Conservation (phyloP, 176 grass and related monocot species). For the Oryza glaberrima region DNA sequence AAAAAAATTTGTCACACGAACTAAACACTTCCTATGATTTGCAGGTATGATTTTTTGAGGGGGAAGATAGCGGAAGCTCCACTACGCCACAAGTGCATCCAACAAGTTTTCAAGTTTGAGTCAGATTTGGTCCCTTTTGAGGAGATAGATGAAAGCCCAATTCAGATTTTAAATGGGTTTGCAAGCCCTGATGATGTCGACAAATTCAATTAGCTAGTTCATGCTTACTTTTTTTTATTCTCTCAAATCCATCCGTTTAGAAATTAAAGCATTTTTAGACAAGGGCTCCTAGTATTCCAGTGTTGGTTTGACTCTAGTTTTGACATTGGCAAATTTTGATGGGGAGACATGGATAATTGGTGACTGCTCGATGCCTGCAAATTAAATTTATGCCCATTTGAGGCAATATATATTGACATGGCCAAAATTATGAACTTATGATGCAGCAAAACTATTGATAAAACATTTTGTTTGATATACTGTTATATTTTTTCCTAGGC, state of each 20-base stretch:
- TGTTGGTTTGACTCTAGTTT: background rate
- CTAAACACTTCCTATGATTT: background rate
- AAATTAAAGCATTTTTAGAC: too few relatives aligned
- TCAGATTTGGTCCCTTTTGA: conserved; percentile 34
- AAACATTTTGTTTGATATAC: too few relatives aligned
- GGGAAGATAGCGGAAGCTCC: conserved; percentile 26
- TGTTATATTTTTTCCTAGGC: too few relatives aligned
- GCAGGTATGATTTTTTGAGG: conserved; percentile 40
- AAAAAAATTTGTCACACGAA: too few relatives aligned
- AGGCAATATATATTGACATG: too few relatives aligned
- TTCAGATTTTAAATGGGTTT: background rate
- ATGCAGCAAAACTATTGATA: too few relatives aligned
- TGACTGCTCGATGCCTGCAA: too few relatives aligned
- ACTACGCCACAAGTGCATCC: conserved; percentile 5
- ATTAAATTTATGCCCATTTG: background rate
- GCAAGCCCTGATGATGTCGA: background rate
- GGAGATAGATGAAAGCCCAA: background rate
- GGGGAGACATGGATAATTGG: too few relatives aligned
- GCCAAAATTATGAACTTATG: too few relatives aligned
- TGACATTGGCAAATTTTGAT: background rate
- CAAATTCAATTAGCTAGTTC: background rate
- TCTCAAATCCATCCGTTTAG: too few relatives aligned
- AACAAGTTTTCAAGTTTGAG: conserved; percentile 46
- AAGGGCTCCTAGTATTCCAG: background rate
- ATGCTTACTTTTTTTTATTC: too few relatives aligned